Percentiles rank a stretch among this genome's conserved stretches.
These are phyloP conservation scores for Talaromyces sp. DNA, from an alignment of 2,329 filamentous ascomycete species.

Conservation along the genomic window DNA sequence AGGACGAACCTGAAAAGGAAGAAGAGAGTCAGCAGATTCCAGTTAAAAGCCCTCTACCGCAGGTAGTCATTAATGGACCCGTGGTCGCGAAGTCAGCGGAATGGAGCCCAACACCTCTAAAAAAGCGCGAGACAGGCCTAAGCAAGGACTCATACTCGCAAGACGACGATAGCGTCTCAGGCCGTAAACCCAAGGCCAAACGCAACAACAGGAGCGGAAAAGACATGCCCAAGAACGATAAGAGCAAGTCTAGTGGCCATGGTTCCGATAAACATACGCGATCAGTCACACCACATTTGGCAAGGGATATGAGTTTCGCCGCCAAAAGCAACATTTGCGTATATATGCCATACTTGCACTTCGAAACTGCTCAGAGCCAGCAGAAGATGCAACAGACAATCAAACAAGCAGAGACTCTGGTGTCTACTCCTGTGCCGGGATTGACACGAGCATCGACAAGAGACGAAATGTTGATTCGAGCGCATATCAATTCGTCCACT, in stretches of 20 bases:
- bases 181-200: conserved; percentile 30
- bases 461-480: conserved; percentile 34
- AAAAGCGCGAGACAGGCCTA: conserved; percentile 30
- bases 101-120: conserved; percentile 12
- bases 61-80: conserved; percentile 21
- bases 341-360: conserved; percentile 63
- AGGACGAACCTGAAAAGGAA: conserved; percentile 29
- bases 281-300: conserved; percentile 1
- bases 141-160: conserved; percentile 21
- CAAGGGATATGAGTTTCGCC: neutral
- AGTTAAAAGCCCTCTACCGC: conserved; percentile 11
- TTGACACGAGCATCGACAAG: conserved; percentile 29
- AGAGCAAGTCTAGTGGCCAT: conserved; percentile 25
- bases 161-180: conserved; percentile 23
- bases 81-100: conserved; percentile 13
- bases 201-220: conserved; percentile 25
- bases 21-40: conserved; percentile 5
- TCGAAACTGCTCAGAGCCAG: conserved; percentile 54
- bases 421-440: conserved; percentile 16
- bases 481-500: conserved; percentile 33
- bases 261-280: conserved; percentile 11
- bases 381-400: conserved; percentile 55
- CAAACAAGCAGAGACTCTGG: conserved; percentile 28
- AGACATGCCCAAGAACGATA: conserved; percentile 23
- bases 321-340: conserved; percentile 26